Base-by-base conservation (phyloP, 192 early-diverging fungal genomes). In the Rhizophagus sp. region DNA sequence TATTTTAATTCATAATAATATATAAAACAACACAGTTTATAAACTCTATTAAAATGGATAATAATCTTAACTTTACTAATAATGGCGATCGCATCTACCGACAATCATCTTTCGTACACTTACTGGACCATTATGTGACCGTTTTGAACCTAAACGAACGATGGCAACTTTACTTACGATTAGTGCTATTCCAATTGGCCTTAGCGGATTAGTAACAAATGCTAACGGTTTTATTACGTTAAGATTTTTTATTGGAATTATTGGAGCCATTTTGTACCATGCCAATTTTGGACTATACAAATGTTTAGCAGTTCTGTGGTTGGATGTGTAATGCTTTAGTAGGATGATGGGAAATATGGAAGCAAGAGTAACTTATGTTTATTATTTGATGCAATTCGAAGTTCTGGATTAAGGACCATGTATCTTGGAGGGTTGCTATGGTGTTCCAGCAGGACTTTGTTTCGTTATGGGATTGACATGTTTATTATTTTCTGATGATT, bases 331-430 rank as follows among this genome's bases (percentile, higher is more conserved):
- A 93, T 79, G 91, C 92, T 33, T 61, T 93, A 44, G 88, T 85
- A 12, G 92, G 91, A 65, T 92, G 92, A 7, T 92, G 92, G 86
- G 91, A 52, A 92, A 92, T 81, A 87, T 90, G 83, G 91, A 91
- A 25, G 91, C 81, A 34, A 91, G 91, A n/a, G 79, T 92, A 12
- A 88, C 91, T 0, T 91, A 87, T 65, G 78, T 91, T 39, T 86
- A 13, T 76, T 92, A 25, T 83, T 87, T 72, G 79, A 82, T 47
- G 81, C 36, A 68, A 76, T 90, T 72, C 75, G 83, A 67, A 41
- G 36, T 24, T 69, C 3, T 9, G 73, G 50, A 15, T 41, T 84
- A 64, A 76, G 80, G 33, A 76, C 1, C 75, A 81, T 39, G 52
- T 78, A 22, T 87, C 91, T 36, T 92, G 91, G 91, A 83, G 86